phyloP scores from a whole-genome alignment of 768 basidiomycete species.

The Atractiella rhizophila region DNA sequence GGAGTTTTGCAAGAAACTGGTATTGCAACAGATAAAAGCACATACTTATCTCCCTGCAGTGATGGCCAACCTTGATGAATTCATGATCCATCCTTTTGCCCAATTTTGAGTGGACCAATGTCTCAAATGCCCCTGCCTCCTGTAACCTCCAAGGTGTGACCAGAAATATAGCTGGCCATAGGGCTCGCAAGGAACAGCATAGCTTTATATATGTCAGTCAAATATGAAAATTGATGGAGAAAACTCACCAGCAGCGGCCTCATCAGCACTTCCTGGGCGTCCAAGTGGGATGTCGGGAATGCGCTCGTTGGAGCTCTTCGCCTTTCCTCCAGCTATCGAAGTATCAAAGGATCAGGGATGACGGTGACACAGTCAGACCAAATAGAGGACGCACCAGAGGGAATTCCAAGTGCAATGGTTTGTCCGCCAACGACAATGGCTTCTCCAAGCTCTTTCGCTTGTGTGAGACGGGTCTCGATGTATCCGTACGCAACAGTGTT shows the following conservation, averaged over 20 bases:
- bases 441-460: conserved; percentile 48
- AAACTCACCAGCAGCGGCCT: too few species aligned
- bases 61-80: too few species aligned
- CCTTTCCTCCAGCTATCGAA: too few species aligned
- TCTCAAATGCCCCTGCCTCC: too few species aligned
- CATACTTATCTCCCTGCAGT: too few species aligned
- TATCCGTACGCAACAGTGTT: conserved; percentile 26
- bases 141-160: conserved; percentile 50
- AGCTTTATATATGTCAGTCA: too few species aligned
- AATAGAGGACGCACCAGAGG: conserved; percentile 25
- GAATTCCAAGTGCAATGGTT: conserved; percentile 59
- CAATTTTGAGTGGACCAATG: too few species aligned
- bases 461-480: conserved; percentile 53
- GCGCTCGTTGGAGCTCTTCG: too few species aligned
- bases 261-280: conserved; percentile 42
- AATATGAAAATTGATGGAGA: too few species aligned
- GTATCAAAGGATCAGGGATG: conserved; percentile 16
- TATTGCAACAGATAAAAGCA: too few species aligned
- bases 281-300: conserved; percentile 37
- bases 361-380: conserved; percentile 19
- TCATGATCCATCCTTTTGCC: too few species aligned
- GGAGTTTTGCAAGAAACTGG: too few species aligned
- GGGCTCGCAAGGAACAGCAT: conserved; percentile 58
- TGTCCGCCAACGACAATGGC: conserved; percentile 57
- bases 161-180: conserved; percentile 50